Evolutionary conservation across 2,329 filamentous ascomycete genomes (phyloP), one percentile per base, ranked within the genome.

Genomic region (Colletotrichum paranaense): DNA sequence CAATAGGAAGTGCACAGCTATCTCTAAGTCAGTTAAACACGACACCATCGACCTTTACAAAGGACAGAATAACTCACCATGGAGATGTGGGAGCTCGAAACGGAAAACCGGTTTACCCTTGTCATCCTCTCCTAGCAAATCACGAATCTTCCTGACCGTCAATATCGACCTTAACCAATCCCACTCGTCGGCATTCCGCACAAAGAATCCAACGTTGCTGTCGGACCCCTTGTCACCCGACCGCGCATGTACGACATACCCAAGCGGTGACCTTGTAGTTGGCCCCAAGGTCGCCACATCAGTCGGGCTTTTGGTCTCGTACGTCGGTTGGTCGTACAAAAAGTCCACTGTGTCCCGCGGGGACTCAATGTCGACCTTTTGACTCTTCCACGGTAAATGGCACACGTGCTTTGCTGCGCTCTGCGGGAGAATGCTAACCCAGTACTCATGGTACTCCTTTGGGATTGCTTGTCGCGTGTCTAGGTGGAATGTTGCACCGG

Each of bases 211-310:
- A 16, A 82, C 72, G 8, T 78, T 77, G 38, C 80, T 81, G 74
- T 87, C 83, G 0, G 81, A 80, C 0, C 81, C 84, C 71, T 87
- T 88, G 63, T 88, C 86, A 0, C 81, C 81, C 0, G 81, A 81
- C 0, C 81, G 64, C 1, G 76, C 81, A 5, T 79, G 78, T 1
- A 80, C 80, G 7, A 83, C 75, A 38, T 77, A 78, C 0, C 81
- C 81, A 1, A 83, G 71, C 0, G 80, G 79, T 1, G 76, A 76
- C 26, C 73, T 76, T 16, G 77, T 76, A 0, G 77, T 80, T 7
- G 77, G 77, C 0, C 81, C 81, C 30, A 79, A 79, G 0, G 73
- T 67, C 1, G 75, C 66, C 28, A 80, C 72, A 7, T 76, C 74
- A 4, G 80, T 73, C 0, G 80, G 80, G 0, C 70, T 65, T 14